A percentile compares a stretch with the other conserved stretches of the same genome.
These are phyloP conservation scores for Rutidosis leptorrhynchoides DNA, from an alignment of 129 eudicot genomes.

Conservation along the genomic window DNA sequence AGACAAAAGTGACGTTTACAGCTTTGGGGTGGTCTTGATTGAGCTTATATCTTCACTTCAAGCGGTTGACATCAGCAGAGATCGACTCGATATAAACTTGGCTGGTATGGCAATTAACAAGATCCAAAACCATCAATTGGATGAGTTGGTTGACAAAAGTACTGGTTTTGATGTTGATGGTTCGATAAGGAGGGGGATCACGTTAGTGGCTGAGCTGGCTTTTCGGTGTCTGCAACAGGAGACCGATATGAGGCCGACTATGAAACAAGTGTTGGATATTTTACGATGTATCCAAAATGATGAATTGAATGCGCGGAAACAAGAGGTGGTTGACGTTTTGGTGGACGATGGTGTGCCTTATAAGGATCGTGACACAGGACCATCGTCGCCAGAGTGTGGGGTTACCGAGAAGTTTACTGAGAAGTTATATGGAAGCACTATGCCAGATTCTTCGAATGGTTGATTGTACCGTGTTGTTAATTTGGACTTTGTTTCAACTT, in stretches of 20 bases:
- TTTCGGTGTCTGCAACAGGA: conserved; percentile 82
- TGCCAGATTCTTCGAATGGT: conserved; percentile 37
- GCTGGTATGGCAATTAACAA: conserved; percentile 72
- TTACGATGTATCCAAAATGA: conserved; percentile 53
- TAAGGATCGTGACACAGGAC: conserved; percentile 38
- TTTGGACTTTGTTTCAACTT: conserved; percentile 10
- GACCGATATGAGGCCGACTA: conserved; percentile 79
- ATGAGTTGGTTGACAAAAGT: conserved; percentile 65
- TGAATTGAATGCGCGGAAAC: conserved; percentile 45
- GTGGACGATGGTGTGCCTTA: conserved; percentile 45
- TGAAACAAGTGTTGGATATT: conserved; percentile 65
- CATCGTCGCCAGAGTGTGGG: conserved; percentile 61
- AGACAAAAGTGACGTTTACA: conserved; percentile 86
- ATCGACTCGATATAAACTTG: conserved; percentile 69
- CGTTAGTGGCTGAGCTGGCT: conserved; percentile 71
- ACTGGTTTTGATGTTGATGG: conserved; percentile 49
- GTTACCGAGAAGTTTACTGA: conserved; percentile 41
- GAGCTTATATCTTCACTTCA: conserved; percentile 81
- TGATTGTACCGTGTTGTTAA: conserved; percentile 8
- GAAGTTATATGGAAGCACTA: conserved; percentile 39
- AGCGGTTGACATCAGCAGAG: conserved; percentile 79
- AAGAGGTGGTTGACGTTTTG: conserved; percentile 55
- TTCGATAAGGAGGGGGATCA: conserved; percentile 56
- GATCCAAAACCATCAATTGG: conserved; percentile 53
- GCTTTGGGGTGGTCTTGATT: conserved; percentile 82